phyloP scores from a whole-genome alignment of 352 stramenopile genomes.

The Globisporangium nagaii region DNA sequence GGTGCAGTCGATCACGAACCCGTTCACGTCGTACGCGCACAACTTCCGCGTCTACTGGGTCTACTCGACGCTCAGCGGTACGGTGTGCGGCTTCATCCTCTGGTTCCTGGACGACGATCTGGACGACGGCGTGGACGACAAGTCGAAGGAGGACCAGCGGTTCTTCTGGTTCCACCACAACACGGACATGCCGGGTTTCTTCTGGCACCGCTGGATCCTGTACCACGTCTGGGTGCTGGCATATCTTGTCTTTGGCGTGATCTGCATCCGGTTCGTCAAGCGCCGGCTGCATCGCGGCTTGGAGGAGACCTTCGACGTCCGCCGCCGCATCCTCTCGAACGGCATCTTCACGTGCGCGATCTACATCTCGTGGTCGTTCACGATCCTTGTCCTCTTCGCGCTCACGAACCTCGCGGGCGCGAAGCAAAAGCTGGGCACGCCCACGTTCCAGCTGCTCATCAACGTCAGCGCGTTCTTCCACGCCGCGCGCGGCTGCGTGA shows the following conservation, averaged over 20 bases:
- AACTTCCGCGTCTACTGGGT: slow-evolving; percentile 85
- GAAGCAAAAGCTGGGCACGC: slow-evolving; percentile 29
- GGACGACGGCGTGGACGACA: slow-evolving; percentile 10
- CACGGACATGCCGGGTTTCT: slow-evolving; percentile 67
- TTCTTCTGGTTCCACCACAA: slow-evolving; percentile 87
- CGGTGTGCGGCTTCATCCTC: slow-evolving; percentile 57
- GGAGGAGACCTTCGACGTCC: slow-evolving; percentile 84
- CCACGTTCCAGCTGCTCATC: slow-evolving; percentile 53
- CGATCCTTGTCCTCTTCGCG: slow-evolving; percentile 65
- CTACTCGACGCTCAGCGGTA: slow-evolving; percentile 69
- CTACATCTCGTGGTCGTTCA: slow-evolving; percentile 82
- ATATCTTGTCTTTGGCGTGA: slow-evolving; percentile 69
- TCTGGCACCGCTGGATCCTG: slow-evolving; percentile 77
- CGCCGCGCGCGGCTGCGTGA: slow-evolving; percentile 66
- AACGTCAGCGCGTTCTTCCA: slow-evolving; percentile 78
- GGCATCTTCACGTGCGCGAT: slow-evolving; percentile 76
- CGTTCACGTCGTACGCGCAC: slow-evolving; percentile 83
- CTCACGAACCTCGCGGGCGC: slow-evolving; percentile 42
- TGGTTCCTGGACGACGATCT: slow-evolving; percentile 45
- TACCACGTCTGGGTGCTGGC: slow-evolving; percentile 79
- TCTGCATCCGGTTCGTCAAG: slow-evolving; percentile 74
- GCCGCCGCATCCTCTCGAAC: slow-evolving; percentile 67
- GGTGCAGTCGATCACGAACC: slow-evolving; percentile 86
- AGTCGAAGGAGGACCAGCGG: slow-evolving; percentile 19
- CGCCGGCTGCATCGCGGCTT: slow-evolving; percentile 64